Evolutionary conservation across 306 rosid species (phyloP), one percentile per base, ranked within the genome.

Genomic region (Myrica gale): DNA sequence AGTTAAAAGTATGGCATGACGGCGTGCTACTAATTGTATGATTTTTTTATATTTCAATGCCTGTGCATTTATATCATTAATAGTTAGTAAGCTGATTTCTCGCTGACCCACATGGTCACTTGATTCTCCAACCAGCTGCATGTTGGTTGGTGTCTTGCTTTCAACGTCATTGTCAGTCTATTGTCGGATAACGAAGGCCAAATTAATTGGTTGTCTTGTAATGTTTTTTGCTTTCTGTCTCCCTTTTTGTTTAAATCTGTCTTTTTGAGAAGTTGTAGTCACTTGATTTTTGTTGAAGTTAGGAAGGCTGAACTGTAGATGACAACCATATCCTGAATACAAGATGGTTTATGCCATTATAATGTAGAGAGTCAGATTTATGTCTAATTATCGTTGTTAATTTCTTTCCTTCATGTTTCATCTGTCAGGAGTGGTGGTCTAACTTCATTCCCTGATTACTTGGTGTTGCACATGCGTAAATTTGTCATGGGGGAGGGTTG

Each of bases 401-500:
- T 20, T 56, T 23, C 41, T n/a, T 6, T 45, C 20, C 7, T 13
- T 45, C 16, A 42, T 66, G 42, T 82, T 61, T 69, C 37, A 63
- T 54, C 72, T 54, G 69, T 60, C 82, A 95, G 97, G 90, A 84
- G 84, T 67, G 89, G 96, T 10, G 96, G 97, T 79, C 86, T 95
- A 74, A 95, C 96, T 68, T 89, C 99, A 3, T 95, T 95, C 83
- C 99, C 99, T 52, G 97, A 92, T 84, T 95, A 90, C 84, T 87
- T 95, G 62, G 98, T 96, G 74, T 85, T 96, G 84, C 99, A 96
- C 82, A 90, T 92, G 97, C 90, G 99, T 44, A 92, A 91, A 81
- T 96, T 96, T 79, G 90, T 96, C 37, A 92, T 96, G 99, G 99
- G 82, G 77, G 88, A 69, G 10, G 96, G 97, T 79, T 96, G 99